Percentiles rank a stretch among this genome's conserved stretches.
These are phyloP conservation scores for Gardenia jasminoides DNA, from an alignment of 257 asterid species.

Conservation along the genomic window DNA sequence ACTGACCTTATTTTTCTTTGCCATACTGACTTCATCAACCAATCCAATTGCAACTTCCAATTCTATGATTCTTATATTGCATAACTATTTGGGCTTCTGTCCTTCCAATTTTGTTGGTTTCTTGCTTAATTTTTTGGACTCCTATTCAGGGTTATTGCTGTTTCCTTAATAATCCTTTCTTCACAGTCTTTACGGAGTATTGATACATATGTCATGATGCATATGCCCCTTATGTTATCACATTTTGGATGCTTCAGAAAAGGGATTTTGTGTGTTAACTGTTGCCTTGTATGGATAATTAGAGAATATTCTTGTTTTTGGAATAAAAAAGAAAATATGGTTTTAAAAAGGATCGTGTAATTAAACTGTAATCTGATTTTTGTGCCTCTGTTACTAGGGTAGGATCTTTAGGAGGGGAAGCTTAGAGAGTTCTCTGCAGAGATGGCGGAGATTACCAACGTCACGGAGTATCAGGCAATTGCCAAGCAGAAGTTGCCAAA, in stretches of 20 bases:
- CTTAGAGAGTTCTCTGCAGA: constrained; percentile 16
- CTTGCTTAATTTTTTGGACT: constrained; percentile 1
- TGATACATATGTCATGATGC: not conserved
- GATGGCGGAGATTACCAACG: constrained; percentile 76
- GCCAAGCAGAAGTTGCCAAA: constrained; percentile 91
- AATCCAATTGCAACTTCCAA: not conserved
- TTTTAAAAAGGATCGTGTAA: not conserved
- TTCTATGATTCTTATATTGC: constrained; percentile 2
- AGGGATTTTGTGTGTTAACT: not conserved
- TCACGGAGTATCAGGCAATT: constrained; percentile 74
- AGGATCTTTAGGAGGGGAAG: constrained; percentile 23
- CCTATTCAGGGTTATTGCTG: not conserved
- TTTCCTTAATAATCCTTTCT: not conserved
- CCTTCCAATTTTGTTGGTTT: not conserved
- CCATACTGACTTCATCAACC: not conserved
- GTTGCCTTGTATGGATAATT: not conserved
- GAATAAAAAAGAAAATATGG: not conserved
- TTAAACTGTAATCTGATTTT: not conserved
- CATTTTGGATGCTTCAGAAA: not conserved
- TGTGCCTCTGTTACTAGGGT: constrained; percentile 5
- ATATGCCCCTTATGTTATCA: not conserved
- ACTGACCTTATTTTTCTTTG: not conserved
- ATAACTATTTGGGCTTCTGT: not conserved
- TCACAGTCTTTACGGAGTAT: not conserved
- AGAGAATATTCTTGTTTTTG: not conserved